phyloP scores from a whole-genome alignment of 2,329 filamentous ascomycete species.

The Huntiella omanensis region DNA sequence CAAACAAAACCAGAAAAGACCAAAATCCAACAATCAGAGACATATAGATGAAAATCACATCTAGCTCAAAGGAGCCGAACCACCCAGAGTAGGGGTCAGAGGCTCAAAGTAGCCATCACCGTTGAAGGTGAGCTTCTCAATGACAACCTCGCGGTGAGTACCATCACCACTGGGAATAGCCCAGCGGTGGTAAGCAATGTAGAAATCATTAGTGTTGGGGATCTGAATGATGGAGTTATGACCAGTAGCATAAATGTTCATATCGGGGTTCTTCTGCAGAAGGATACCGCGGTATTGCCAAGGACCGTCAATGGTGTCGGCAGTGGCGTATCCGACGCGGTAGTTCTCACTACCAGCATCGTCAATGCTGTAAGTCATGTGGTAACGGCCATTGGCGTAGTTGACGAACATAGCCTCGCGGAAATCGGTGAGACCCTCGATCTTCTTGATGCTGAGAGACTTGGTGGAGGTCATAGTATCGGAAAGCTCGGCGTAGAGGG shows the following conservation, averaged over 20 bases:
- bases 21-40: no score
- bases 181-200: constrained; percentile 30
- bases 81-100: constrained; percentile 21
- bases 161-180: constrained; percentile 26
- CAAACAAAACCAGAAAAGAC: no score
- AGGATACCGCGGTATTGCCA: constrained; percentile 27
- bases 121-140: constrained; percentile 24
- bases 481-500: constrained; percentile 23
- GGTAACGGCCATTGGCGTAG: constrained; percentile 26
- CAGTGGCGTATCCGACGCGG: constrained; percentile 27
- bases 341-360: constrained; percentile 28
- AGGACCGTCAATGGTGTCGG: constrained; percentile 20
- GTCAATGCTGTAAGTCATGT: constrained; percentile 28
- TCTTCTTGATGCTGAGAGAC: constrained; percentile 16
- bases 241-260: constrained; percentile 27
- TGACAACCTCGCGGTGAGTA: constrained; percentile 23
- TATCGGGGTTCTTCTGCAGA: constrained; percentile 22
- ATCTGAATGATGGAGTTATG: constrained; percentile 28
- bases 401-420: constrained; percentile 25
- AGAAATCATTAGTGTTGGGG: constrained; percentile 29
- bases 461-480: constrained; percentile 29
- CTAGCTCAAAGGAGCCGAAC: constrained; percentile 6
- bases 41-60: no score
- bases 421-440: constrained; percentile 23
- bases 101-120: constrained; percentile 19